Conservation (phyloP, 352 stramenopile genomes). For the Halophytophthora batemanensis region DNA sequence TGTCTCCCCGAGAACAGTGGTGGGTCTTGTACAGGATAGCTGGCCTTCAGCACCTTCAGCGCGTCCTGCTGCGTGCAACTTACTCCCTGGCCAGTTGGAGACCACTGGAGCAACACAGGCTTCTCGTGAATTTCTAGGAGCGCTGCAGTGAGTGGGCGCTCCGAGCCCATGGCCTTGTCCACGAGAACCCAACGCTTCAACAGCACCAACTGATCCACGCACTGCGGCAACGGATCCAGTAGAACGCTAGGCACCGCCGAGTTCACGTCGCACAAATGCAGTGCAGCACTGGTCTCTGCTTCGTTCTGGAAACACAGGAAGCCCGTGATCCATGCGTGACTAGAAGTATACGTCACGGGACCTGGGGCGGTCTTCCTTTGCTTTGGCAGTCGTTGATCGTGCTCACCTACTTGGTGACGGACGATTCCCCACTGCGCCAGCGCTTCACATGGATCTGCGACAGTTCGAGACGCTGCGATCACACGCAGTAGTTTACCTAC, state of each 20-base stretch:
- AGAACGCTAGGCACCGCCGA: constrained; percentile 30
- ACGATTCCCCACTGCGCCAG: constrained; percentile 15
- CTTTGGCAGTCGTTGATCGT: constrained; percentile 1
- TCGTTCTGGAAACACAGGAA: constrained; percentile 38
- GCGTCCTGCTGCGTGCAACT: constrained; percentile 18
- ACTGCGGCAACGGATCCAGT: constrained; percentile 27
- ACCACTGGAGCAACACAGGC: constrained; percentile 2
- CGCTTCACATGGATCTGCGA: constrained; percentile 1
- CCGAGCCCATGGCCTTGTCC: constrained; percentile 14
- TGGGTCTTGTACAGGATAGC: constrained; percentile 36
- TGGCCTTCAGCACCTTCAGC: constrained; percentile 19
- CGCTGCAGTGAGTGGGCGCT: constrained; percentile 4
- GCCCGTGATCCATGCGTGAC: constrained; percentile 39
- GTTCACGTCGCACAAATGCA: constrained; percentile 39
- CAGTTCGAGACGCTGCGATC: constrained; percentile 9
- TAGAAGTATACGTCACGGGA: constrained; percentile 31
- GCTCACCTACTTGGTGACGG: constrained; percentile 7
- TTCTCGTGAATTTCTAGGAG: constrained; percentile 48
- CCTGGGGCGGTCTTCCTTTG: constrained; percentile 1
- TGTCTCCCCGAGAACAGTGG: constrained; percentile 40
- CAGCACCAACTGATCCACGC: constrained; percentile 51
- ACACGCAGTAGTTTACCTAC: constrained; percentile 28
- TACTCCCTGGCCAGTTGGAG: constrained; percentile 1
- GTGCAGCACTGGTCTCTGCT: constrained; percentile 8
- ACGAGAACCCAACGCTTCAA: constrained; percentile 62